Evolutionary conservation across 1,284 basidiomycete species (phyloP).

Genomic region (Cystobasidium sp.): DNA sequence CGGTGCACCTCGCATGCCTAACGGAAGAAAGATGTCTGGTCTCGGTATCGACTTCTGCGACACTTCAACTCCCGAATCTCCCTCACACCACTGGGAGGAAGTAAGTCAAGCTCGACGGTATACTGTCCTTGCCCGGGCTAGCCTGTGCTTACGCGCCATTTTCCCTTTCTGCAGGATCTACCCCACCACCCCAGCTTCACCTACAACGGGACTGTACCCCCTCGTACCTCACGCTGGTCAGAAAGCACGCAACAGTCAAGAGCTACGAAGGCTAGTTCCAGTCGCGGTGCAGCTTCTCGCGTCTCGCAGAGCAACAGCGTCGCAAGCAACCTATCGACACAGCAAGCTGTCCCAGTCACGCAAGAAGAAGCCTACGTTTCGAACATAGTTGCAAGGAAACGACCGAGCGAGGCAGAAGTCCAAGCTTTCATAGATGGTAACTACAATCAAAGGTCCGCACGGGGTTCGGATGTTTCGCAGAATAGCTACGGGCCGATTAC

Average conservation of each 20-base stretch:
- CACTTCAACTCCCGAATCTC: neutral
- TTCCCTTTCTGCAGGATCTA: neutral
- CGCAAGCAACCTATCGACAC: neutral
- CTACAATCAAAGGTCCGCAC: neutral
- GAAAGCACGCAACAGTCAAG: conserved; percentile 29
- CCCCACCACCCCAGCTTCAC: neutral
- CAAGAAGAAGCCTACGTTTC: neutral
- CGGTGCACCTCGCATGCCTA: neutral
- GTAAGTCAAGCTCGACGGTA: neutral
- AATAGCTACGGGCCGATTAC: conserved; percentile 29
- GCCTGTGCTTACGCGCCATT: neutral
- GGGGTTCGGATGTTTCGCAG: conserved; percentile 37
- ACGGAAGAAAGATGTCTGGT: conserved; percentile 57
- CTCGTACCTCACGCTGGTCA: conserved; percentile 33
- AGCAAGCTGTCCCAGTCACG: neutral
- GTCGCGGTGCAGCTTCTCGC: neutral
- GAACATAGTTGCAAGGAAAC: neutral
- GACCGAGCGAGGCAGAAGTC: conserved; percentile 9
- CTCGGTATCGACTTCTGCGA: conserved; percentile 41
- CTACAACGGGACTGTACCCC: neutral
- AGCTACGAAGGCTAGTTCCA: neutral
- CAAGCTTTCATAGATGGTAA: neutral
- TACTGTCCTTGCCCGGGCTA: neutral
- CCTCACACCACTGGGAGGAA: conserved; percentile 20
- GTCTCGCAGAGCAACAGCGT: neutral